phyloP scores from a whole-genome alignment of 2,329 filamentous ascomycete species.

The Fusarium humuli region DNA sequence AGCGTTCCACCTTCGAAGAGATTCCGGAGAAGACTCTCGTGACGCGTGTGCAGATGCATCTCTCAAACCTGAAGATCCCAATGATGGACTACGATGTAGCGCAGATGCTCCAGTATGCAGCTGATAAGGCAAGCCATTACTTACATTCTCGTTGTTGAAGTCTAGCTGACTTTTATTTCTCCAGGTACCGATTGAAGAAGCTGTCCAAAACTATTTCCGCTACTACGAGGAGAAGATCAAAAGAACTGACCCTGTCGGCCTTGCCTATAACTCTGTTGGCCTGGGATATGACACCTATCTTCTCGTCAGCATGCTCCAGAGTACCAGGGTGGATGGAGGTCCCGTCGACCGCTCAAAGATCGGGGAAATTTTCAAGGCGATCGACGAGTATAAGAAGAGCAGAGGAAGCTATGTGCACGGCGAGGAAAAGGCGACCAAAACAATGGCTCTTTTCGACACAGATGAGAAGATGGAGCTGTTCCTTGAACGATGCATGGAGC shows the following conservation, averaged over 20 bases:
- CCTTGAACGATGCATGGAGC: no score
- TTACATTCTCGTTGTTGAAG: not conserved
- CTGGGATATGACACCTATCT: not conserved
- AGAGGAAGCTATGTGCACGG: not conserved
- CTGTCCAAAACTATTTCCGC: not conserved
- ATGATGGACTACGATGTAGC: not conserved
- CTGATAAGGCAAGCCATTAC: not conserved
- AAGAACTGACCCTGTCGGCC: not conserved
- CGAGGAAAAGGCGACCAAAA: not conserved
- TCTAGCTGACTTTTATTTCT: not conserved
- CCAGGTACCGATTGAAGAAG: not conserved
- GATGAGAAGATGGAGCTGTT: no score
- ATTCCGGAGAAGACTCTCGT: not conserved
- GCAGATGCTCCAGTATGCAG: not conserved
- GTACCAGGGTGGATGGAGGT: not conserved
- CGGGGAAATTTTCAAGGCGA: not conserved
- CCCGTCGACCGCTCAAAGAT: not conserved
- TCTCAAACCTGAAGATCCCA: not conserved
- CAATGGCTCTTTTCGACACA: no score
- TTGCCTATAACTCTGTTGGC: not conserved
- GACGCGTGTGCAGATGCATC: not conserved
- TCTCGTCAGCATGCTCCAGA: not conserved
- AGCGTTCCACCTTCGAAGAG: not conserved
- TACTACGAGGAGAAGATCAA: not conserved
- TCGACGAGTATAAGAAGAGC: not conserved